Conservation (phyloP, 164 flowering plant species). For the Aristolochia californica region DNA sequence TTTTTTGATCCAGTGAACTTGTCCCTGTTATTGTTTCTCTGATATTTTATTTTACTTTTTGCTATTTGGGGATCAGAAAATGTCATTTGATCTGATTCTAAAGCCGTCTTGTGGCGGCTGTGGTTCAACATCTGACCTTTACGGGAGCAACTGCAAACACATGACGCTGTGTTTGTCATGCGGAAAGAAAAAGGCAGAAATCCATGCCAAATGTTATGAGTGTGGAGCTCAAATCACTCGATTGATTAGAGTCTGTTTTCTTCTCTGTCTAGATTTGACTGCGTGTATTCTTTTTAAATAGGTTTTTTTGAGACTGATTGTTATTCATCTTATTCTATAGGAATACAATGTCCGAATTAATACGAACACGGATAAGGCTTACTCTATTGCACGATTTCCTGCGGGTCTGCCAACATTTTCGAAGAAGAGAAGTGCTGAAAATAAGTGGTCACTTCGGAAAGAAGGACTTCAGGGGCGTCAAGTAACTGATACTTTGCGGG, state of each 20-base stretch:
- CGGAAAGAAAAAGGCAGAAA: conserved; percentile 76
- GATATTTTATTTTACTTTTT: too few relatives aligned
- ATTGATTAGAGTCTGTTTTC: conserved; percentile 48
- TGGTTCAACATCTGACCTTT: conserved; percentile 53
- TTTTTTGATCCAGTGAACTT: too few relatives aligned
- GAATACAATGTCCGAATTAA: conserved; percentile 83
- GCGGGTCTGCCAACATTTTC: conserved; percentile 76
- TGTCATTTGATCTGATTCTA: conserved; percentile 71
- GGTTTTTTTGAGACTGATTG: not conserved
- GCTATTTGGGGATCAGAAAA: conserved; percentile 5
- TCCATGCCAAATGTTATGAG: conserved; percentile 46
- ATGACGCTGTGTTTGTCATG: conserved; percentile 80
- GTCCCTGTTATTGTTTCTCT: too few relatives aligned
- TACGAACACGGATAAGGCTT: conserved; percentile 53
- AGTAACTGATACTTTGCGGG: conserved; percentile 79
- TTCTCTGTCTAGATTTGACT: not conserved
- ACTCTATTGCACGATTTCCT: conserved; percentile 74
- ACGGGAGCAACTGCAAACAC: conserved; percentile 96
- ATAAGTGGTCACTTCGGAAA: conserved; percentile 73
- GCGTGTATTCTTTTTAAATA: not conserved
- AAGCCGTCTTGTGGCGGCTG: conserved; percentile 69
- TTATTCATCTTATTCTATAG: conserved; percentile 19
- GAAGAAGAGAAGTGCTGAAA: conserved; percentile 71
- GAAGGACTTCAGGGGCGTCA: conserved; percentile 94
- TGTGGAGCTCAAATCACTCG: conserved; percentile 67